phyloP scores from a whole-genome alignment of 75 land plant species.

The Gnetum montanum region DNA sequence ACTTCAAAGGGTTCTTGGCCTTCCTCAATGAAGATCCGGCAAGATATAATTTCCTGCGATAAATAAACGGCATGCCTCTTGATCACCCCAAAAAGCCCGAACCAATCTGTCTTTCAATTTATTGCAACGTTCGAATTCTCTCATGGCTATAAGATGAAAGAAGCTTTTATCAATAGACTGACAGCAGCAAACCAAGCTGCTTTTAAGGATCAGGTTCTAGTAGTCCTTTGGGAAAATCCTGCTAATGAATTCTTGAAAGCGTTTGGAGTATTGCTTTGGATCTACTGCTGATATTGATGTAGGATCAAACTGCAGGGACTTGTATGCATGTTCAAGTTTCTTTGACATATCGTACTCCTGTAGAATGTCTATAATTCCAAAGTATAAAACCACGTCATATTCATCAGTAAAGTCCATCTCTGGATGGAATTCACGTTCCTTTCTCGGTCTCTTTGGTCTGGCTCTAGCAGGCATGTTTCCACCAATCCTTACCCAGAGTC shows the following conservation, averaged over 20 bases:
- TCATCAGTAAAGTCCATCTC: conserved; percentile 20
- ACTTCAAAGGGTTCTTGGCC: no score
- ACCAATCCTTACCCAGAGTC: conserved; percentile 27
- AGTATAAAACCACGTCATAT: conserved; percentile 41
- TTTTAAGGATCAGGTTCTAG: not conserved
- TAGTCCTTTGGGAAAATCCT: conserved; percentile 27
- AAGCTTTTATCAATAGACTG: no score
- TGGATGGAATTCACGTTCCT: conserved; percentile 11
- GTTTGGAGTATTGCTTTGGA: conserved; percentile 34
- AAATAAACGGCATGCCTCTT: no score
- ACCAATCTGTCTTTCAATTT: no score
- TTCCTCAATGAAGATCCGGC: no score
- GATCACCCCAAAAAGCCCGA: no score
- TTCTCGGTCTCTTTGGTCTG: conserved; percentile 15
- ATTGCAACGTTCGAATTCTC: no score
- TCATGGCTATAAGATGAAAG: no score
- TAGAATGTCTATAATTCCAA: conserved; percentile 53
- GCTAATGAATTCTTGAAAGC: conserved; percentile 41
- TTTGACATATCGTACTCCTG: conserved; percentile 41
- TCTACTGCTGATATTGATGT: conserved; percentile 47
- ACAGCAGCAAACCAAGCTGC: no score
- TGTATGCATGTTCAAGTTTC: conserved; percentile 51
- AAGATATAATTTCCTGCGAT: no score
- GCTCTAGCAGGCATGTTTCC: conserved; percentile 56
- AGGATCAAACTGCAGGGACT: conserved; percentile 47